Evolutionary conservation across 441 rosid genomes (phyloP).

Genomic region (Pelargonium fulgidum): DNA sequence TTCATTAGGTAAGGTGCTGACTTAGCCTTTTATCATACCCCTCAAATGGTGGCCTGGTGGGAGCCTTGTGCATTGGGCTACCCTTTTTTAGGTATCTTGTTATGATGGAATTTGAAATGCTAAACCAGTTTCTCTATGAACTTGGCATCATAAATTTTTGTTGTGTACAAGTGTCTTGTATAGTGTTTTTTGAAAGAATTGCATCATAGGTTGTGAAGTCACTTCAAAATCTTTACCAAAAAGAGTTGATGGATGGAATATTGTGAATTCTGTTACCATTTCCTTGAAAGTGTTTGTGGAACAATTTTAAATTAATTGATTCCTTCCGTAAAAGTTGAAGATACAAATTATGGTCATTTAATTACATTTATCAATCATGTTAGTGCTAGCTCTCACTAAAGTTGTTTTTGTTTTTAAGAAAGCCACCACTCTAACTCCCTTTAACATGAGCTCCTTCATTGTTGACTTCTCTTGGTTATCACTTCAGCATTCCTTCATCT

Average conservation of each 20-base stretch:
- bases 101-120: background rate
- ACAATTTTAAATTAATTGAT: background rate
- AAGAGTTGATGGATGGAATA: background rate
- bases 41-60: too few species aligned
- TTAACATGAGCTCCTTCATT: slow-evolving; percentile 7
- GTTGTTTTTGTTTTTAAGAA: background rate
- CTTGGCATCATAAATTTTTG: background rate
- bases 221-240: background rate
- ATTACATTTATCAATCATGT: background rate
- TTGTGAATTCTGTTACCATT: slow-evolving; percentile 1
- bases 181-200: background rate
- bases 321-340: background rate
- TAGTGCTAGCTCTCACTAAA: background rate
- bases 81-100: background rate
- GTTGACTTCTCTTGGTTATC: background rate
- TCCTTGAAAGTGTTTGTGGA: background rate
- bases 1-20: too few species aligned
- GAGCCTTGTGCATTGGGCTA: too few species aligned
- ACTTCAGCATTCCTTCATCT: slow-evolving; percentile 11
- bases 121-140: background rate
- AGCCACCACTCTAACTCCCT: background rate
- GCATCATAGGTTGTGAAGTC: background rate
- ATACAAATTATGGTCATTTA: background rate
- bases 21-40: too few species aligned
- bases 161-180: background rate